A percentile compares a stretch with the other conserved stretches of the same genome.
phyloP scores from a whole-genome alignment of 2,329 filamentous ascomycete species.

The Neonectria hederae region DNA sequence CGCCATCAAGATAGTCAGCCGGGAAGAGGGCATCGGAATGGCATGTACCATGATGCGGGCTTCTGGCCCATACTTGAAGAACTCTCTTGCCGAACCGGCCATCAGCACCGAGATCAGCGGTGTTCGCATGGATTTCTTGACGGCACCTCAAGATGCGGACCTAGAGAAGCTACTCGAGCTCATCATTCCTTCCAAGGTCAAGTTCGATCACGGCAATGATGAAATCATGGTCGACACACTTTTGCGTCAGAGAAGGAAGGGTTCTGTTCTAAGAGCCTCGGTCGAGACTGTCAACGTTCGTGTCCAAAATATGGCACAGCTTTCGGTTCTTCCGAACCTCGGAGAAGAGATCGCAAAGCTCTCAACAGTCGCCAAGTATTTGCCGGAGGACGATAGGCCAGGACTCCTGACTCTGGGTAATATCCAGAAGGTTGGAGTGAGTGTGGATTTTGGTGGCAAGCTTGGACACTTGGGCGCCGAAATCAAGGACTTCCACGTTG shows the following conservation, averaged over 20 bases:
- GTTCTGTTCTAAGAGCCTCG: conserved; percentile 78
- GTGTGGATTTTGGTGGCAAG: conserved; percentile 71
- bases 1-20: conserved; percentile 81
- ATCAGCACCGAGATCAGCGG: conserved; percentile 71
- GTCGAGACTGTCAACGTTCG: conserved; percentile 71
- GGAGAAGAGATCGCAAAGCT: conserved; percentile 83
- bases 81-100: conserved; percentile 64
- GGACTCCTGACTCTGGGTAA: conserved; percentile 80
- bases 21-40: conserved; percentile 76
- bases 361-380: conserved; percentile 89
- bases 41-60: conserved; percentile 80
- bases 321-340: conserved; percentile 75
- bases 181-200: conserved; percentile 90
- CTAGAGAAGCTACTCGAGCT: conserved; percentile 83
- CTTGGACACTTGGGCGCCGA: conserved; percentile 72
- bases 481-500: conserved; percentile 73
- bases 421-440: conserved; percentile 70
- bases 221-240: conserved; percentile 96
- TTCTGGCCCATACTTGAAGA: conserved; percentile 72
- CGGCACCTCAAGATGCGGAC: conserved; percentile 79
- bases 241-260: conserved; percentile 85
- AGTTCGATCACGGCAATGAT: conserved; percentile 85
- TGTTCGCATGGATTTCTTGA: conserved; percentile 77
- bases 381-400: conserved; percentile 94
- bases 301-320: conserved; percentile 69